A percentile compares a stretch with the other conserved stretches of the same genome.
Evolutionary conservation across 768 basidiomycete genomes (phyloP).

Genomic region (Tephrocybe sp.): DNA sequence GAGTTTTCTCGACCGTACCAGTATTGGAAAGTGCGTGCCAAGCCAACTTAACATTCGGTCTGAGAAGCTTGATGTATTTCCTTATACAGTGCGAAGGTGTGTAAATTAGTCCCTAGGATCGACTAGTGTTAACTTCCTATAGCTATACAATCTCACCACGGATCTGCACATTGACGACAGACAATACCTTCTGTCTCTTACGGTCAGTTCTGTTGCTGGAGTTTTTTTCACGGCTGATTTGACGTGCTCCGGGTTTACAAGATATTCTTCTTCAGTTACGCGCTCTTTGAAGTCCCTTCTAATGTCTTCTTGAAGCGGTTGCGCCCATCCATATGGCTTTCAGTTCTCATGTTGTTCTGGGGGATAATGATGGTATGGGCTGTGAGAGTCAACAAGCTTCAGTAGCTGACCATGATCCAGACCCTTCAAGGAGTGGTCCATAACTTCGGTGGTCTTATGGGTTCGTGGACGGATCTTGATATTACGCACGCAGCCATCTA

Average conservation of each 20-base stretch:
- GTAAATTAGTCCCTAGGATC: background rate
- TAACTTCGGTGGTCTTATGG: constrained; percentile 68
- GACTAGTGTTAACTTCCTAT: constrained; percentile 8
- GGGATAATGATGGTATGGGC: constrained; percentile 68
- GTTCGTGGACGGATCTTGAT: constrained; percentile 31
- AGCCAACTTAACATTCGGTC: constrained; percentile 16
- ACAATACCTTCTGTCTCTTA: constrained; percentile 66
- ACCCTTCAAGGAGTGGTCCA: constrained; percentile 72
- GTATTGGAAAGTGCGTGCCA: constrained; percentile 48
- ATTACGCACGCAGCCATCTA: no score
- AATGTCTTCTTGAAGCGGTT: constrained; percentile 73
- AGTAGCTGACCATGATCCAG: constrained; percentile 34
- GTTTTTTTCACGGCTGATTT: constrained; percentile 9
- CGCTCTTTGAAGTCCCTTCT: constrained; percentile 76
- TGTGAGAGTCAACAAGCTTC: background rate
- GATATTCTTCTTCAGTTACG: constrained; percentile 63
- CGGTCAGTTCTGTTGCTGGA: constrained; percentile 32
- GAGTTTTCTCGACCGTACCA: constrained; percentile 59
- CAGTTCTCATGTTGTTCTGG: constrained; percentile 71
- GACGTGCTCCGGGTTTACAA: constrained; percentile 1
- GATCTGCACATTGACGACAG: constrained; percentile 62
- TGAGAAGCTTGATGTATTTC: constrained; percentile 8
- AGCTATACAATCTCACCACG: constrained; percentile 65
- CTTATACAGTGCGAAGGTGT: constrained; percentile 43
- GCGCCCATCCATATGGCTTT: constrained; percentile 78